Percentiles rank a stretch among this genome's conserved stretches.
These are phyloP conservation scores for Beauveria asiatica DNA, from an alignment of 2,329 filamentous ascomycete species.

Conservation along the genomic window DNA sequence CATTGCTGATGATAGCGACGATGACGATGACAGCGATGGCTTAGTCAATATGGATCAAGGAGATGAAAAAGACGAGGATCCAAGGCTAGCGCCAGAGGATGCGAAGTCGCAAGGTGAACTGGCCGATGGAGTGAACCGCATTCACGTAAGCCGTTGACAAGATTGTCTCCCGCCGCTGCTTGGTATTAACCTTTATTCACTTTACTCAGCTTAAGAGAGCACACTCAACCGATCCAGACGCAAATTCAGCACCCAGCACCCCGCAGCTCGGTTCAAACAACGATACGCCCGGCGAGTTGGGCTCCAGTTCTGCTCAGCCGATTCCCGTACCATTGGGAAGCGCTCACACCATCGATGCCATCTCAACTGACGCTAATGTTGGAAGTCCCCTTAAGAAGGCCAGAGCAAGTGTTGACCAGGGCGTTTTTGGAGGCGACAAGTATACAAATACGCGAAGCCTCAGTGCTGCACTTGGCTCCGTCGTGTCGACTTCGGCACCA, in stretches of 20 bases:
- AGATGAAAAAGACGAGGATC: slow-evolving; percentile 52
- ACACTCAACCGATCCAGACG: slow-evolving; percentile 63
- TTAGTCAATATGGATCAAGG: slow-evolving; percentile 57
- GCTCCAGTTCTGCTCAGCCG: slow-evolving; percentile 9
- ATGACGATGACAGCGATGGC: slow-evolving; percentile 53
- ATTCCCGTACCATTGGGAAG: slow-evolving; percentile 13
- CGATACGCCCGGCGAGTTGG: slow-evolving; percentile 29
- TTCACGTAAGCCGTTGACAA: slow-evolving; percentile 51
- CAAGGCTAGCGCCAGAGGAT: slow-evolving; percentile 60
- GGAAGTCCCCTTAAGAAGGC: slow-evolving; percentile 72
- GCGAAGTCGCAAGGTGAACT: slow-evolving; percentile 64
- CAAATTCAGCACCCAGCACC: slow-evolving; percentile 25
- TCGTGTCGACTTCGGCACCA: slow-evolving; percentile 18
- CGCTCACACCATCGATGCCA: slow-evolving; percentile 23
- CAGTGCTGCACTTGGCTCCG: slow-evolving; percentile 26
- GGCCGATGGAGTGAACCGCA: slow-evolving; percentile 72
- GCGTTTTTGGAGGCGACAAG: slow-evolving; percentile 17
- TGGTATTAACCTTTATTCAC: slow-evolving; percentile 28
- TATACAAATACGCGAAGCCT: slow-evolving; percentile 24
- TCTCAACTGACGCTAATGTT: slow-evolving; percentile 34
- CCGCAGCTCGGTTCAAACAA: slow-evolving; percentile 29
- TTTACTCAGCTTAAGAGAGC: slow-evolving; percentile 63
- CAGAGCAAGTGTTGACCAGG: slow-evolving; percentile 45
- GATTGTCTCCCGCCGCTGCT: not conserved
- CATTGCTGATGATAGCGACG: slow-evolving; percentile 66